Conservation (phyloP, 1,284 basidiomycete species). For the Malassezia caprae region DNA sequence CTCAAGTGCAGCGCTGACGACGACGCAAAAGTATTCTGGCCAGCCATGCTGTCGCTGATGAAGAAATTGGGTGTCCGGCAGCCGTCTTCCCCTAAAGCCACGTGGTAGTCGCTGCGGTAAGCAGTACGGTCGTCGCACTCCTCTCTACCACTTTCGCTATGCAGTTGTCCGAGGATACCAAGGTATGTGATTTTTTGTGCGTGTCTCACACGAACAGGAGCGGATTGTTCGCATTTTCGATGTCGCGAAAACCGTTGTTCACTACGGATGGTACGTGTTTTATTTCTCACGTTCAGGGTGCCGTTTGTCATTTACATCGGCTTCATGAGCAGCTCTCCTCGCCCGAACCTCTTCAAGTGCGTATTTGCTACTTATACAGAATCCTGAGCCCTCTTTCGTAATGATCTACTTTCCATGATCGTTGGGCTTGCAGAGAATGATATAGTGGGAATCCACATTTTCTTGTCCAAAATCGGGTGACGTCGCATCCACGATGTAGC, state of each 20-base stretch:
- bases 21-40: conserved; percentile 19
- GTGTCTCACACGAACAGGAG: conserved; percentile 23
- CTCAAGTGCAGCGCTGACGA: conserved; percentile 44
- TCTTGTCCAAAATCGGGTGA: conserved; percentile 9
- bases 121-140: not conserved
- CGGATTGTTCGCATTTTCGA: conserved; percentile 40
- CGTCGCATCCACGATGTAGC: conserved; percentile 11
- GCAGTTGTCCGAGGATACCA: conserved; percentile 43
- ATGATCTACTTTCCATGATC: not conserved
- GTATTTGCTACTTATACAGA: conserved; percentile 11
- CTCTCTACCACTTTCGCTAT: conserved; percentile 13
- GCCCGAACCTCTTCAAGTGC: conserved; percentile 45
- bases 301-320: conserved; percentile 46
- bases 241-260: conserved; percentile 40
- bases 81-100: not conserved
- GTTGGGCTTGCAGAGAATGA: conserved; percentile 11
- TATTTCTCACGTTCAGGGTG: conserved; percentile 23
- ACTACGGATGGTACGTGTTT: conserved; percentile 38
- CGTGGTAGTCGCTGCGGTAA: conserved; percentile 15
- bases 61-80: conserved; percentile 7
- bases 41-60: conserved; percentile 14
- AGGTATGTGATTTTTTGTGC: conserved; percentile 21
- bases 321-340: conserved; percentile 39
- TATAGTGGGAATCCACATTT: not conserved
- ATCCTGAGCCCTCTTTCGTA: conserved; percentile 18